phyloP scores from a whole-genome alignment of 1,284 basidiomycete genomes.

The Trichosporon ovoides region DNA sequence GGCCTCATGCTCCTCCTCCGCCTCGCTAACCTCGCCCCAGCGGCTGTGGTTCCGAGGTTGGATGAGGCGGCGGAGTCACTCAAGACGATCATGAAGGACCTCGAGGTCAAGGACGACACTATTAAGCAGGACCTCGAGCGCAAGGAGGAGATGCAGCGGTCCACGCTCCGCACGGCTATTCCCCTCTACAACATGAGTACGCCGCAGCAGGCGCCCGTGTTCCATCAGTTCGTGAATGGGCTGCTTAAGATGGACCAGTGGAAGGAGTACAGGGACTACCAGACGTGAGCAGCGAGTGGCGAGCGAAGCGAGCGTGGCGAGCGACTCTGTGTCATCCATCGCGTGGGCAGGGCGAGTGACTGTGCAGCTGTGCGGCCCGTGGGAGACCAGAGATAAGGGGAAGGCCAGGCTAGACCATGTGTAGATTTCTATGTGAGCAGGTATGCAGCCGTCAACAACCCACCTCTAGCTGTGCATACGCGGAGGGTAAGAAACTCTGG shows the following conservation, averaged over 20 bases:
- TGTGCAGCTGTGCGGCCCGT: too few species aligned
- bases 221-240: constrained; percentile 63
- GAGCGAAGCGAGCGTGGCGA: background rate
- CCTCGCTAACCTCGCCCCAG: constrained; percentile 75
- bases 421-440: too few species aligned
- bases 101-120: constrained; percentile 82
- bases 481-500: too few species aligned
- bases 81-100: constrained; percentile 84
- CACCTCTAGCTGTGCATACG: too few species aligned
- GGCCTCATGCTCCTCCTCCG: constrained; percentile 93
- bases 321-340: too few species aligned
- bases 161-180: constrained; percentile 75
- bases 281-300: constrained; percentile 19
- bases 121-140: constrained; percentile 97
- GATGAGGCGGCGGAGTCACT: constrained; percentile 79
- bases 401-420: too few species aligned
- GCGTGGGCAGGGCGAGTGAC: too few species aligned
- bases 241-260: constrained; percentile 41
- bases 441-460: too few species aligned
- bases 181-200: constrained; percentile 63
- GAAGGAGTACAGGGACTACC: constrained; percentile 43
- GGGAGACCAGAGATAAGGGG: too few species aligned
- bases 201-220: constrained; percentile 60
- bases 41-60: constrained; percentile 70
- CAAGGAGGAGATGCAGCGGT: constrained; percentile 82